A percentile compares a stretch with the other conserved stretches of the same genome.
phyloP scores from a whole-genome alignment of 129 eudicot genomes.

The Heracleum sosnowskyi region DNA sequence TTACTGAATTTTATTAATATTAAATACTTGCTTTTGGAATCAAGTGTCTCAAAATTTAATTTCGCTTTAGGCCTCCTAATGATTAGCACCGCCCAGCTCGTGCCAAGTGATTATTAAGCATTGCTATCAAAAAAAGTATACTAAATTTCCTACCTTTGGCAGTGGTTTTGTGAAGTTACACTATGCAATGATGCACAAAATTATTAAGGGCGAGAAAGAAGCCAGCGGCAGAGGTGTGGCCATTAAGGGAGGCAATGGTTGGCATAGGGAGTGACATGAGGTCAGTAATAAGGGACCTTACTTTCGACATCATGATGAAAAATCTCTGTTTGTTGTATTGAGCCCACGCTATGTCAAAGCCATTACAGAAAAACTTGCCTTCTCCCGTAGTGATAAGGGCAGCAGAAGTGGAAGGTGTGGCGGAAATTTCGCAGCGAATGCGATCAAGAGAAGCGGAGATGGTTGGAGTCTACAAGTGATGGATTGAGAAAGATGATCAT shows the following conservation, averaged over 20 bases:
- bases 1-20: no score
- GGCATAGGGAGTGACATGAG: conserved; percentile 78
- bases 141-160: no score
- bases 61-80: no score
- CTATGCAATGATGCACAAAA: no score
- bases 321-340: conserved; percentile 22
- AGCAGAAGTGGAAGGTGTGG: conserved; percentile 13
- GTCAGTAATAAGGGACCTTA: conserved; percentile 41
- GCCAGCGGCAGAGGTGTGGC: conserved; percentile 64
- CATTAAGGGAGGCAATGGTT: conserved; percentile 43
- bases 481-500: conserved; percentile 79
- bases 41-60: no score
- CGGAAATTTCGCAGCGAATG: conserved; percentile 25
- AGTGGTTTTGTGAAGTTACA: no score
- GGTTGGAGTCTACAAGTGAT: conserved; percentile 39
- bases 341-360: conserved; percentile 64
- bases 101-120: no score
- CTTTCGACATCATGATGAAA: conserved; percentile 33
- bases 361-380: conserved; percentile 81
- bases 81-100: no score
- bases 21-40: no score
- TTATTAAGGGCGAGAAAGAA: conserved; percentile 46
- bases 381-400: conserved; percentile 70
- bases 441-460: conserved; percentile 33
- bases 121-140: no score